These are phyloP conservation scores for Fraxinus platypoda DNA, from an alignment of 305 asterid genomes.

Conservation along the genomic window DNA sequence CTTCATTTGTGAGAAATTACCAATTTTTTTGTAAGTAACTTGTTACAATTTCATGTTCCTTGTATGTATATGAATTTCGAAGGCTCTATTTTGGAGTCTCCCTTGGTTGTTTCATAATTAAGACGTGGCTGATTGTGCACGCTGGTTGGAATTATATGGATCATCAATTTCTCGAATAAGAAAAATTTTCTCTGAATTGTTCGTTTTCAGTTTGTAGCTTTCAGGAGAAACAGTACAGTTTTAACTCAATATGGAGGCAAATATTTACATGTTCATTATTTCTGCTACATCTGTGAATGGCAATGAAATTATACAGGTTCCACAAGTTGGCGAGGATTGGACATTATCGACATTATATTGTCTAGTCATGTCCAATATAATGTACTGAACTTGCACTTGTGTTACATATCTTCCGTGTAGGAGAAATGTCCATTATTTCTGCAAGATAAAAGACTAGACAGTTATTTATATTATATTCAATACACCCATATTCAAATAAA, in stretches of 20 bases:
- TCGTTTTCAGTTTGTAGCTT: neutral
- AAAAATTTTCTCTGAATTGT: neutral
- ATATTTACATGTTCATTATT: neutral
- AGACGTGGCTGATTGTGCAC: neutral
- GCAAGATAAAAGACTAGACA: neutral
- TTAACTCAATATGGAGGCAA: neutral
- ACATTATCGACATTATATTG: neutral
- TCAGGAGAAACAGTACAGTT: neutral
- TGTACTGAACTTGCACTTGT: neutral
- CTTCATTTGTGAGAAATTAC: slow-evolving; percentile 56
- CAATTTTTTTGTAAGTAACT: slow-evolving; percentile 38
- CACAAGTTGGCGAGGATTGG: neutral
- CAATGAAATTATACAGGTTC: neutral
- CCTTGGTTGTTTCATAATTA: neutral
- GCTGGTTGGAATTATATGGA: neutral
- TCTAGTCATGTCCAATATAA: neutral
- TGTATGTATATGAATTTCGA: slow-evolving; percentile 19
- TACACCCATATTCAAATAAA: neutral
- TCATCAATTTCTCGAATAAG: neutral
- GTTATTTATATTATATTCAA: neutral
- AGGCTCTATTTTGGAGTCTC: slow-evolving; percentile 35
- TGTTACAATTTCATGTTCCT: neutral
- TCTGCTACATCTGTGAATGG: neutral
- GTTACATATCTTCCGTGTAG: neutral
- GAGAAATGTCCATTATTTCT: neutral